Conservation (phyloP, 345 rosid species). For the Populus tremula region DNA sequence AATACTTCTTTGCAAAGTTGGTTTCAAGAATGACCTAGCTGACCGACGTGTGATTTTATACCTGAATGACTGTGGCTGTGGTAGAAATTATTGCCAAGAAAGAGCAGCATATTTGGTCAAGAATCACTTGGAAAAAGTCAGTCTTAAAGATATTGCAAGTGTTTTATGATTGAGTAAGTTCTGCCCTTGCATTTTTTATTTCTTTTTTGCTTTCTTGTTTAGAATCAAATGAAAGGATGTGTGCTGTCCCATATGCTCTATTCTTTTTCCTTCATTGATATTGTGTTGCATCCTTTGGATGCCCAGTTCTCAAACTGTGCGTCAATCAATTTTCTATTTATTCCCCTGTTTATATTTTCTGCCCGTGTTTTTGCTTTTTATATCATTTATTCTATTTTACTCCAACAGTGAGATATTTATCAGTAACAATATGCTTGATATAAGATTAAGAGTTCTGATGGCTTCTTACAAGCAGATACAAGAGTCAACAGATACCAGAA, state of each 20-base stretch:
- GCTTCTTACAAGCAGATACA: slow-evolving; percentile 49
- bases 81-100: slow-evolving; percentile 72
- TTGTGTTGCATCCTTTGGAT: not conserved
- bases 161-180: slow-evolving; percentile 77
- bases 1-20: slow-evolving; percentile 75
- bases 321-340: not conserved
- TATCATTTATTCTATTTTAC: not conserved
- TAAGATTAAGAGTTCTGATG: slow-evolving; percentile 10
- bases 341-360: not conserved
- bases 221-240: not conserved
- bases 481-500: slow-evolving; percentile 40
- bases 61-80: slow-evolving; percentile 71
- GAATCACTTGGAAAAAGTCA: slow-evolving; percentile 74
- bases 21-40: slow-evolving; percentile 59
- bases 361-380: not conserved
- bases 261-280: not conserved
- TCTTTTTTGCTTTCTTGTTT: not conserved
- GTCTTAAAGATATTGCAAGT: slow-evolving; percentile 66
- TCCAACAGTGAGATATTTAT: not conserved
- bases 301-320: not conserved
- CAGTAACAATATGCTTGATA: not conserved
- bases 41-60: slow-evolving; percentile 76
- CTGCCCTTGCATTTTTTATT: slow-evolving; percentile 3
- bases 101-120: slow-evolving; percentile 62
- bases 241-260: not conserved